Conservation (phyloP, 345 rosid species). For the Populus ilicifolia region DNA sequence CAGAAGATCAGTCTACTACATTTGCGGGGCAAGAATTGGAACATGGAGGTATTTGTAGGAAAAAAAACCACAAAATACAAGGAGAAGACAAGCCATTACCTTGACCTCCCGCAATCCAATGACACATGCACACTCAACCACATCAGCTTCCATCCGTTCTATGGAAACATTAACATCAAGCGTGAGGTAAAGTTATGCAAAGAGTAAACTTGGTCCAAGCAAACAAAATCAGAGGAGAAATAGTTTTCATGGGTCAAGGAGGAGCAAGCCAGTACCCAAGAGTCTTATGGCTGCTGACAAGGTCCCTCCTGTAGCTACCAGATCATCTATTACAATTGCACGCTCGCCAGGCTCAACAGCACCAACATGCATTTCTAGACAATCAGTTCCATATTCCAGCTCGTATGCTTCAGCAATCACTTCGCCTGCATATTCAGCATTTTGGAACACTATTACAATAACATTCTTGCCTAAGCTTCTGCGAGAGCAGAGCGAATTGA, state of each 20-base stretch:
- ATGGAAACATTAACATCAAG: not conserved
- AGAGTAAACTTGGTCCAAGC: not conserved
- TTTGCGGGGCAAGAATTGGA: not conserved
- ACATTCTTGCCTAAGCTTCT: no score
- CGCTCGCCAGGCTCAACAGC: constrained; percentile 69
- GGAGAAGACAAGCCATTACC: constrained; percentile 29
- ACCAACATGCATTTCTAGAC: constrained; percentile 76
- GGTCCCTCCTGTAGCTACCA: constrained; percentile 90
- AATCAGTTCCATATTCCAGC: constrained; percentile 87
- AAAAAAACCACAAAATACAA: not conserved
- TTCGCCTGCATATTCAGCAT: constrained; percentile 41
- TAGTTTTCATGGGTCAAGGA: not conserved
- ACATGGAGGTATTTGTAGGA: not conserved
- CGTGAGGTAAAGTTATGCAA: not conserved
- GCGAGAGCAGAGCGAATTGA: not conserved
- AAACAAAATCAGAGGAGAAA: not conserved
- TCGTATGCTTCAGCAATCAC: constrained; percentile 64
- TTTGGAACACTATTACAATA: not conserved
- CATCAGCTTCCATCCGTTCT: constrained; percentile 69
- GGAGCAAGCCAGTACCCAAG: constrained; percentile 39
- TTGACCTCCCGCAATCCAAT: constrained; percentile 70
- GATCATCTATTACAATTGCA: constrained; percentile 67
- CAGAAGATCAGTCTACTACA: not conserved
- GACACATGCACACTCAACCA: constrained; percentile 73
- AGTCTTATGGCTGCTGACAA: constrained; percentile 77